These are phyloP conservation scores for Punica granatum DNA, from an alignment of 345 rosid genomes.

Conservation along the genomic window DNA sequence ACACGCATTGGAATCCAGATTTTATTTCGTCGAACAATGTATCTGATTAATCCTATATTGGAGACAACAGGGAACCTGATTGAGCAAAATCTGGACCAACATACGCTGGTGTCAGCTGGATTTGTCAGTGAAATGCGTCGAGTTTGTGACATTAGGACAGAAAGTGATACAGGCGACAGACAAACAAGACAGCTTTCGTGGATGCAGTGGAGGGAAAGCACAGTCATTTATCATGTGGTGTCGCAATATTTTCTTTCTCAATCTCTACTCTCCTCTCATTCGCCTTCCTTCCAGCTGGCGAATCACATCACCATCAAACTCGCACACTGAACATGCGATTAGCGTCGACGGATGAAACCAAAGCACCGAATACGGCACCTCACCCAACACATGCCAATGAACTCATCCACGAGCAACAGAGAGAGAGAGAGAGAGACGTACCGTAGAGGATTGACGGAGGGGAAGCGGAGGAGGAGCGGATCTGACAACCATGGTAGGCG, in stretches of 20 bases:
- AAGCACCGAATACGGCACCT: background rate
- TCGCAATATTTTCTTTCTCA: background rate
- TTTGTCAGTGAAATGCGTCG: no score
- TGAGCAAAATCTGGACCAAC: no score
- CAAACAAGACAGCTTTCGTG: background rate
- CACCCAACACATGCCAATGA: background rate
- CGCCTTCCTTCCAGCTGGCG: background rate
- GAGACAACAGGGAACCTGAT: no score
- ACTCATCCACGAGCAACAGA: background rate
- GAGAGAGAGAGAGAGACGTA: background rate
- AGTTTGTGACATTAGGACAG: background rate
- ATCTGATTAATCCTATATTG: background rate
- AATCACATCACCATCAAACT: background rate
- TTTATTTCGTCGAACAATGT: background rate
- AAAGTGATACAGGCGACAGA: background rate
- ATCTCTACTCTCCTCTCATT: background rate
- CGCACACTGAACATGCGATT: background rate
- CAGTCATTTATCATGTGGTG: background rate
- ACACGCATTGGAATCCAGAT: background rate
- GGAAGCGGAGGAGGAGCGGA: background rate
- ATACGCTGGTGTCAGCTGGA: no score
- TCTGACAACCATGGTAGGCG: no score
- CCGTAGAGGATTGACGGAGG: background rate
- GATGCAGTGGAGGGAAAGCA: background rate
- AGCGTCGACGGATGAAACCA: background rate